phyloP scores from a whole-genome alignment of 495 filamentous ascomycete species.

The Aspergillus egyptiacus region DNA sequence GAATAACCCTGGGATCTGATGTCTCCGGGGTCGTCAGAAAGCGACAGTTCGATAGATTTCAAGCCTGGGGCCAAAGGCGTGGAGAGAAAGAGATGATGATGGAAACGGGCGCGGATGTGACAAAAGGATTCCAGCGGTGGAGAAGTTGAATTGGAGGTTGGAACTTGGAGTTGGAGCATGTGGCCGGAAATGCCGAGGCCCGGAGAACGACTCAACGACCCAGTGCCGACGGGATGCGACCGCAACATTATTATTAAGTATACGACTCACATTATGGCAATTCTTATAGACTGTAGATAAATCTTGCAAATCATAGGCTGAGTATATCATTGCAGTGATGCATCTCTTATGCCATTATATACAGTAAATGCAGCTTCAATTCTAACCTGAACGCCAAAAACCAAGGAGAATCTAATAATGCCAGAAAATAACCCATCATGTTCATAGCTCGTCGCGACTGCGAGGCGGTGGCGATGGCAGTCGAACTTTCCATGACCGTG shows the following conservation, averaged over 20 bases:
- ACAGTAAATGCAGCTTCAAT: not conserved
- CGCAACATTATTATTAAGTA: not conserved
- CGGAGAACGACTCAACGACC: conserved; percentile 5
- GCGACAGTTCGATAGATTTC: conserved; percentile 6
- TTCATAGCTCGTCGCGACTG: conserved; percentile 50
- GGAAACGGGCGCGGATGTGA: not conserved
- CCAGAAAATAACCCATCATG: not conserved
- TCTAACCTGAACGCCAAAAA: not conserved
- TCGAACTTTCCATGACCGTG: conserved; percentile 59
- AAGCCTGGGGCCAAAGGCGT: conserved; percentile 14
- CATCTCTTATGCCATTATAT: not conserved
- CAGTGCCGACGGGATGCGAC: conserved; percentile 9
- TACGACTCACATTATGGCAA: too few species aligned
- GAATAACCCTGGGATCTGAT: conserved; percentile 1
- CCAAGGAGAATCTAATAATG: not conserved
- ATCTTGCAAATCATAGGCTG: not conserved
- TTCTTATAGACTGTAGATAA: too few species aligned
- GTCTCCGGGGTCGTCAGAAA: not conserved
- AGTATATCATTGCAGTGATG: not conserved
- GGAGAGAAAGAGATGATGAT: conserved; percentile 11
- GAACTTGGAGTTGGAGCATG: conserved; percentile 6
- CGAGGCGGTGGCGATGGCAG: conserved; percentile 25
- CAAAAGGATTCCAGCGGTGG: conserved; percentile 6
- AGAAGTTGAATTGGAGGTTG: conserved; percentile 10
- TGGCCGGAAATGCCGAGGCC: conserved; percentile 14